Conservation (phyloP, 129 eudicot genomes). For the Ambrosia trifida region DNA sequence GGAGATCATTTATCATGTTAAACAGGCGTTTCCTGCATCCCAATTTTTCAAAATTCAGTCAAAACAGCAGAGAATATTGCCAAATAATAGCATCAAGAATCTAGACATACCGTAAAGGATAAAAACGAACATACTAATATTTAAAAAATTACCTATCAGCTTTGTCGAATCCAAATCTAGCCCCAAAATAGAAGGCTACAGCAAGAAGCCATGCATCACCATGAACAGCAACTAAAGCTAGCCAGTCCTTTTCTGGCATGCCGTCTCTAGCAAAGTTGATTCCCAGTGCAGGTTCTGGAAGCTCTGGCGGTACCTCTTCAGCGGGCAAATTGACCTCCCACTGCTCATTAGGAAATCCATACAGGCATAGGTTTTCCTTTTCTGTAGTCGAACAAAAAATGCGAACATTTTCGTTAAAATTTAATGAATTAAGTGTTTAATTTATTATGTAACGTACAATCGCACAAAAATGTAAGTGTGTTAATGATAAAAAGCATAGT, state of each 20-base stretch:
- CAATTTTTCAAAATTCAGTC: background rate
- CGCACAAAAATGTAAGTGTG: background rate
- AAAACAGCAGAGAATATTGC: background rate
- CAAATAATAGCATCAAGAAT: background rate
- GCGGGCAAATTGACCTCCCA: constrained; percentile 73
- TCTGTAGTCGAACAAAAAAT: constrained; percentile 39
- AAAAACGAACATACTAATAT: background rate
- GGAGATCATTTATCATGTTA: constrained; percentile 60
- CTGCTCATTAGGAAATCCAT: constrained; percentile 62
- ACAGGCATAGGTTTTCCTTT: constrained; percentile 64
- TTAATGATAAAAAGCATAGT: background rate
- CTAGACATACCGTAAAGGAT: background rate
- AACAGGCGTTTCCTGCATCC: constrained; percentile 46
- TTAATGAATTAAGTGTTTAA: background rate
- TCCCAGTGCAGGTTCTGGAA: constrained; percentile 72
- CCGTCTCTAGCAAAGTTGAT: constrained; percentile 71
- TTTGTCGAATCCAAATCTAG: constrained; percentile 67
- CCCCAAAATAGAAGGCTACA: constrained; percentile 64
- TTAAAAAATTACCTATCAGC: constrained; percentile 49
- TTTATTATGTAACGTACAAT: background rate
- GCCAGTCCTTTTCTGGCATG: constrained; percentile 73
- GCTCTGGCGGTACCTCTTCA: constrained; percentile 72
- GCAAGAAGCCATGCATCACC: constrained; percentile 76
- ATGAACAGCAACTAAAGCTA: constrained; percentile 68
- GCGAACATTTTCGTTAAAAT: background rate